phyloP scores from a whole-genome alignment of 768 basidiomycete species.

The Artomyces pyxidatus region DNA sequence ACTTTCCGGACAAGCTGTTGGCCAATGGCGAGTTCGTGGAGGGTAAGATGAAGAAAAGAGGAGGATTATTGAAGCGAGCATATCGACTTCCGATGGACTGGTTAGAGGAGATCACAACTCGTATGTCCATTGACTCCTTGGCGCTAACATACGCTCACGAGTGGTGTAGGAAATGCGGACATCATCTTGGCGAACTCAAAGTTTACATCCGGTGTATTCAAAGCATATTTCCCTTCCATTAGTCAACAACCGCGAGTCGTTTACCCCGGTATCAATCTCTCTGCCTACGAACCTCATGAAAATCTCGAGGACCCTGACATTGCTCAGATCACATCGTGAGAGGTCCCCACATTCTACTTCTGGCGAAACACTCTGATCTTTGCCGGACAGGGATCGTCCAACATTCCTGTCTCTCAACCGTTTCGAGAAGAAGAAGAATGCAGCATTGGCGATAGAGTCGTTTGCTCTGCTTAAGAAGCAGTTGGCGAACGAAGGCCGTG shows the following conservation, averaged over 20 bases:
- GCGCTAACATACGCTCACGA: background rate
- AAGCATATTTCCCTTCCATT: constrained; percentile 66
- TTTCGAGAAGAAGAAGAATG: constrained; percentile 94
- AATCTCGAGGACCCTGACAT: constrained; percentile 43
- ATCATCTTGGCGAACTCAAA: constrained; percentile 85
- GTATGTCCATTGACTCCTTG: constrained; percentile 33
- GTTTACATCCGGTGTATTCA: constrained; percentile 82
- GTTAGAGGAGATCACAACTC: constrained; percentile 84
- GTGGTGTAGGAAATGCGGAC: constrained; percentile 70
- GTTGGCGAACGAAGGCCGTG: constrained; percentile 9
- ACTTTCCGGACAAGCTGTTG: constrained; percentile 94
- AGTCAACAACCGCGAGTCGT: constrained; percentile 59
- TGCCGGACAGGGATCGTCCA: constrained; percentile 44
- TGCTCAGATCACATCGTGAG: constrained; percentile 49
- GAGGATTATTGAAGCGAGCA: constrained; percentile 52
- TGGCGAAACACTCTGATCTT: constrained; percentile 1
- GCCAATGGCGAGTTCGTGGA: constrained; percentile 61
- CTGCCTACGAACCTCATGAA: constrained; percentile 49
- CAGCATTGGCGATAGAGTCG: constrained; percentile 67
- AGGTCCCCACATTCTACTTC: constrained; percentile 4
- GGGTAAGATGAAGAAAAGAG: constrained; percentile 34
- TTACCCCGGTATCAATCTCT: constrained; percentile 90
- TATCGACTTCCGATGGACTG: constrained; percentile 89
- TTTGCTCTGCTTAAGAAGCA: constrained; percentile 51
- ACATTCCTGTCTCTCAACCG: constrained; percentile 87